Evolutionary conservation across 2,329 filamentous ascomycete genomes (phyloP).

Genomic region (Ascochyta clinopodiicola): DNA sequence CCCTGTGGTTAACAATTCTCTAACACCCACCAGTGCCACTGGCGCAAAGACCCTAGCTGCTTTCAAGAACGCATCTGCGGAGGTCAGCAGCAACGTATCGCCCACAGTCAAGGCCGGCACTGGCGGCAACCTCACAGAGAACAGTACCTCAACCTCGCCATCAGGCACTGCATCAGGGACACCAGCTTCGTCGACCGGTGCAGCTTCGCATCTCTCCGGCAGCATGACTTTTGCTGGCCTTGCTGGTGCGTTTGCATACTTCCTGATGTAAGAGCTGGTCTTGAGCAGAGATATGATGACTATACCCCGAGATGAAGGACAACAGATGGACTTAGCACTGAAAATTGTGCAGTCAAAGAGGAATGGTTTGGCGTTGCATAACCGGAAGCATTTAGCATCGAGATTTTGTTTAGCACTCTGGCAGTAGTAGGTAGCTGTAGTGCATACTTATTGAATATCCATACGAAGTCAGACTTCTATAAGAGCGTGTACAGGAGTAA

Average conservation of each 20-base stretch:
- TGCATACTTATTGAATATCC: slow-evolving; percentile 5
- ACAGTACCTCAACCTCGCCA: slow-evolving; percentile 21
- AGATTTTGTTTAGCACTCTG: slow-evolving; percentile 6
- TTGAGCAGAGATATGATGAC: slow-evolving; percentile 5
- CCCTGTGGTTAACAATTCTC: neutral
- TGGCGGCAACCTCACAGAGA: slow-evolving; percentile 35
- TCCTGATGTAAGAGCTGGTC: slow-evolving; percentile 34
- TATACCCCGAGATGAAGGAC: slow-evolving; percentile 21
- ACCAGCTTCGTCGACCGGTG: slow-evolving; percentile 29
- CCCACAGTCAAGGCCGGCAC: slow-evolving; percentile 33
- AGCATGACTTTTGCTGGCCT: slow-evolving; percentile 36
- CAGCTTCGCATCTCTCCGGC: slow-evolving; percentile 36
- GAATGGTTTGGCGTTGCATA: neutral
- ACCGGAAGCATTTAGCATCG: neutral
- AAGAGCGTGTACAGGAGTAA: neutral
- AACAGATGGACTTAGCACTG: neutral
- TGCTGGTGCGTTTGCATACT: slow-evolving; percentile 38
- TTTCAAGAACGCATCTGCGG: slow-evolving; percentile 33
- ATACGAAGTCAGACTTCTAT: neutral
- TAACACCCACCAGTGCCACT: slow-evolving; percentile 26
- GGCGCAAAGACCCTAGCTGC: slow-evolving; percentile 33
- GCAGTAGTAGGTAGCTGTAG: neutral
- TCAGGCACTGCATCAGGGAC: slow-evolving; percentile 25
- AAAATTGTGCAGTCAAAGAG: neutral
- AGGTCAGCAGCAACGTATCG: slow-evolving; percentile 29